Percentiles rank a stretch among this genome's conserved stretches.
Evolutionary conservation across 495 filamentous ascomycete species (phyloP).

Genomic region (Trichoderma erinaceum): DNA sequence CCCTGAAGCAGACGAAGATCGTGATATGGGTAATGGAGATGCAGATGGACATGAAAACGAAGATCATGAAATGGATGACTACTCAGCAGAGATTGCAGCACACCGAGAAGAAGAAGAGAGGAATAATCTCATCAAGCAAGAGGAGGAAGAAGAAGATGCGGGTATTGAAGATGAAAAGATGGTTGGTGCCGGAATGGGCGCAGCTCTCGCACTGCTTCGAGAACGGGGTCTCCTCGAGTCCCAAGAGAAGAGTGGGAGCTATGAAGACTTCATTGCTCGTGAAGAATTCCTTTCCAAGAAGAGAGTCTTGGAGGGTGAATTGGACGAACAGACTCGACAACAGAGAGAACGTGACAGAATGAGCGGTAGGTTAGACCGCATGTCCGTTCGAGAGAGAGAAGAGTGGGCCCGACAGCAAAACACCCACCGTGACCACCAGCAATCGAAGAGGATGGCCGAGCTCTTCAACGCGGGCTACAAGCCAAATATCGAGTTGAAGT

Average conservation of each 20-base stretch:
- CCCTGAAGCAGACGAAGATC: slow-evolving; percentile 46
- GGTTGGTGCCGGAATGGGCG: slow-evolving; percentile 69
- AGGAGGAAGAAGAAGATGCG: slow-evolving; percentile 45
- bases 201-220: slow-evolving; percentile 71
- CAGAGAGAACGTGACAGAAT: slow-evolving; percentile 84
- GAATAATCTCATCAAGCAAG: slow-evolving; percentile 47
- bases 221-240: slow-evolving; percentile 74
- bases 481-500: slow-evolving; percentile 82
- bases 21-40: slow-evolving; percentile 23
- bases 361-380: slow-evolving; percentile 72
- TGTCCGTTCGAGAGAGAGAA: slow-evolving; percentile 87
- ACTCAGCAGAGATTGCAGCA: slow-evolving; percentile 21
- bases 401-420: slow-evolving; percentile 83
- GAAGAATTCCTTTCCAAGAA: slow-evolving; percentile 81
- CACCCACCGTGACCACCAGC: slow-evolving; percentile 72
- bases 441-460: slow-evolving; percentile 72
- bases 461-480: slow-evolving; percentile 83
- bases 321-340: slow-evolving; percentile 68
- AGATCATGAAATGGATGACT: slow-evolving; percentile 16
- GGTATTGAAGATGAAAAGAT: slow-evolving; percentile 82
- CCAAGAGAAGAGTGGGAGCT: slow-evolving; percentile 54
- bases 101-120: slow-evolving; percentile 50
- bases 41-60: not conserved
- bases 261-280: slow-evolving; percentile 64
- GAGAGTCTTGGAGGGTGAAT: slow-evolving; percentile 59